Conservation (phyloP, 2,329 filamentous ascomycete genomes). For the Myotisia sp. region DNA sequence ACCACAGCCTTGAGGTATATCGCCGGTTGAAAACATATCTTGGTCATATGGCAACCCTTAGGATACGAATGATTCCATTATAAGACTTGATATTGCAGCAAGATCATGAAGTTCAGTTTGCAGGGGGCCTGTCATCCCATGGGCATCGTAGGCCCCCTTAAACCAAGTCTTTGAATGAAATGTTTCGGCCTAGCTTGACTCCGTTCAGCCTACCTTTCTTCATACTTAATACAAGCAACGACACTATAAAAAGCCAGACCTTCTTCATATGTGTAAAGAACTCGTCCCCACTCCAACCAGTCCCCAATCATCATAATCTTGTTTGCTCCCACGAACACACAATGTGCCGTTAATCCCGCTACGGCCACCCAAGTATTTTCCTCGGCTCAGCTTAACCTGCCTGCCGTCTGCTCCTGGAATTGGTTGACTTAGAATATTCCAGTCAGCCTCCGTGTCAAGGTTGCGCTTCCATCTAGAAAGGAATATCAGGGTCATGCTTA, state of each 20-base stretch:
- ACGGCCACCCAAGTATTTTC: slow-evolving; percentile 30
- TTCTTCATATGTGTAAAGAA: slow-evolving; percentile 45
- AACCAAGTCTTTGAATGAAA: slow-evolving; percentile 48
- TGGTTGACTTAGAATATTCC: slow-evolving; percentile 31
- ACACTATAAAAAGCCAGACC: slow-evolving; percentile 18
- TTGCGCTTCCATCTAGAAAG: slow-evolving; percentile 13
- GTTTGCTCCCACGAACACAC: slow-evolving; percentile 29
- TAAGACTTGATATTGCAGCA: slow-evolving; percentile 43
- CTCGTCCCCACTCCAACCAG: slow-evolving; percentile 44
- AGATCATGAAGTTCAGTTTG: slow-evolving; percentile 45
- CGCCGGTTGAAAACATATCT: slow-evolving; percentile 46
- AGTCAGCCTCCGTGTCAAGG: slow-evolving; percentile 31
- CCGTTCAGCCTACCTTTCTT: not conserved
- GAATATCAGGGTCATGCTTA: too few species aligned
- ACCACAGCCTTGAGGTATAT: slow-evolving; percentile 41
- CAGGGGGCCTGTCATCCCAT: slow-evolving; percentile 40
- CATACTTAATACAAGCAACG: not conserved
- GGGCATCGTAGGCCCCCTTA: slow-evolving; percentile 33
- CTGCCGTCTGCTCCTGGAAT: slow-evolving; percentile 28
- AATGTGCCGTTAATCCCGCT: slow-evolving; percentile 34
- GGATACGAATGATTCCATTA: slow-evolving; percentile 42
- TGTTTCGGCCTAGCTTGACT: slow-evolving; percentile 35
- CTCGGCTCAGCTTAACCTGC: slow-evolving; percentile 31
- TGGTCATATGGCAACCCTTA: slow-evolving; percentile 41
- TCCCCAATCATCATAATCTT: slow-evolving; percentile 35